Evolutionary conservation across 352 stramenopile genomes (phyloP), one percentile per base, ranked within the genome.

Genomic region (Globisporangium viniferum): DNA sequence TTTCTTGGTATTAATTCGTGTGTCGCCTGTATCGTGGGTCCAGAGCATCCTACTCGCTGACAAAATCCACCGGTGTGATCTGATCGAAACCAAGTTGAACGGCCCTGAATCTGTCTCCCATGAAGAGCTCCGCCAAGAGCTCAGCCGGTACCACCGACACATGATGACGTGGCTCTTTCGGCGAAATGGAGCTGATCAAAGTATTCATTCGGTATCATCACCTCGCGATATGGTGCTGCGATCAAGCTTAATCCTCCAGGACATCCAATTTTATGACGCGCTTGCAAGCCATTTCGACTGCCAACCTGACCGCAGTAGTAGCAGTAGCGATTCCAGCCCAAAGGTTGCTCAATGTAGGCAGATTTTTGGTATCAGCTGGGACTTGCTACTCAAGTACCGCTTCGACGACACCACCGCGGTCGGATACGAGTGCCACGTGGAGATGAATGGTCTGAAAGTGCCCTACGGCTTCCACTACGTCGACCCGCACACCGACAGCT

Each of bases 381-480:
- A 79, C 18, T 31, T 84, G 5, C 77, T 89, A n/a, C 68, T 91
- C 27, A 86, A 91, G 58, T 84, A 91, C 59, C 69, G 79, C 14
- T 77, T 90, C 44, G 79, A 92, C 58, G 84, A 90, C 53, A 73
- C 62, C 10, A 84, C 74, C 0, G 86, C 79, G 1, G 82, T 90
- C 24, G 84, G 81, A 0, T 76, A 89, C 15, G 84, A 94, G 44
- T 91, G 84, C 10, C 69, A 86, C 49, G 73, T 92, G 22, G 75
- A 89, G 63, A 73, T 90, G 31, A 78, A 77, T 27, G 77, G 76
- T 2, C 31, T 86, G 15, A 73, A 67, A 10, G 70, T 91, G 22
- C 73, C 78, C 22, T 94, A 94, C 62, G 82, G 84, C 1, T 94
- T 90, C 62, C 84, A 84, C 46, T 94, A 89, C 53, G 29, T 74